These are phyloP conservation scores for Pseudopithomyces chartarum DNA, from an alignment of 2,329 filamentous ascomycete species.

Conservation along the genomic window DNA sequence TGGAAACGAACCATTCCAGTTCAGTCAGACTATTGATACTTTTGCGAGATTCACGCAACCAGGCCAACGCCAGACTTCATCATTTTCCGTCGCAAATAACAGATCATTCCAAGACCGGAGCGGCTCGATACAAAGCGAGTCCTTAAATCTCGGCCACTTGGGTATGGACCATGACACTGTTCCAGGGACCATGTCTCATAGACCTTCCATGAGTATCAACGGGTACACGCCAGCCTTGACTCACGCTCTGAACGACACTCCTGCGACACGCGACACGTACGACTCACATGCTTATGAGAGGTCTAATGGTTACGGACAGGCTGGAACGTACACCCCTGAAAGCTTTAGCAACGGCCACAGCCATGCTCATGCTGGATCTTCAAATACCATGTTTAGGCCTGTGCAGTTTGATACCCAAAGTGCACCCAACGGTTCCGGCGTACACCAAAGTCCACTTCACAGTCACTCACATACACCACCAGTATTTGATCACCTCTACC, in stretches of 20 bases:
- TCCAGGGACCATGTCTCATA: conserved; percentile 36
- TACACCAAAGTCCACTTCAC: conserved; percentile 55
- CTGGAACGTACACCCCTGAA: conserved; percentile 44
- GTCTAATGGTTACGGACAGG: conserved; percentile 22
- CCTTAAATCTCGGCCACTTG: conserved; percentile 41
- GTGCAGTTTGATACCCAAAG: conserved; percentile 42
- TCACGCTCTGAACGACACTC: conserved; percentile 25
- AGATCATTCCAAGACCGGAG: conserved; percentile 45
- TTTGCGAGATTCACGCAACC: conserved; percentile 33
- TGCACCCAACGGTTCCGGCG: conserved; percentile 49
- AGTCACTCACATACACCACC: conserved; percentile 52
- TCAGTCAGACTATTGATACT: conserved; percentile 33
- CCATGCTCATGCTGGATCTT: conserved; percentile 30
- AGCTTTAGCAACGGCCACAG: conserved; percentile 29
- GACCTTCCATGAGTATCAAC: conserved; percentile 38
- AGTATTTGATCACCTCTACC: conserved; percentile 49
- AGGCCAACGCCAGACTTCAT: conserved; percentile 53
- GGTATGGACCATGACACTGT: conserved; percentile 43
- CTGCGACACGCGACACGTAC: conserved; percentile 28
- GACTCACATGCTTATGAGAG: conserved; percentile 29
- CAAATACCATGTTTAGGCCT: conserved; percentile 46
- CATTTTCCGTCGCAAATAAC: conserved; percentile 55
- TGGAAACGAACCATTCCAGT: conserved; percentile 47
- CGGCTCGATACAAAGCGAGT: conserved; percentile 45
- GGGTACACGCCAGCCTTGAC: conserved; percentile 28